Base-by-base conservation (phyloP, 306 rosid genomes). In the Lathyrus oleraceus region DNA sequence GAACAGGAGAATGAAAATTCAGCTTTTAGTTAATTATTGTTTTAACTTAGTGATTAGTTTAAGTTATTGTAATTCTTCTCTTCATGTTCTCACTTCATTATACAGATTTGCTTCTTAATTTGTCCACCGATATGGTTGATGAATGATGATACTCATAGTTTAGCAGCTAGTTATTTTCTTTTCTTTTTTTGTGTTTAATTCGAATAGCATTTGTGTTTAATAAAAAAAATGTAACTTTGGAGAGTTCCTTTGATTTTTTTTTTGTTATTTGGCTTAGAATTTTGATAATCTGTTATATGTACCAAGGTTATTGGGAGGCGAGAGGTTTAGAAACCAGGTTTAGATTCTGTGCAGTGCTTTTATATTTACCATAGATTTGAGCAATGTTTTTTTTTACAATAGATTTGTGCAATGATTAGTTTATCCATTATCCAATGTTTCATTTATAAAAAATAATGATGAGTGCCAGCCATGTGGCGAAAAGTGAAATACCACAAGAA, bases 201-300 rank as follows among this genome's bases (percentile, higher is more conserved):
- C 23, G 28, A 58, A 67, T 27, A 76, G 25, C 42, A 65, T 32
- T 58, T 69, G 76, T 79, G 51, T 19, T 27, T n/a, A 84, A 81
- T 78, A 61, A 81, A 80, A 30, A 61, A 81, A 66, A 43, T 61
- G 76, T 39, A 54, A 71, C 14, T 16, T 73, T 74, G 69, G n/a
- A 6, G n/a, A 6, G 12, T 21, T 53, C 9, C 32, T 21, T 52
- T 9, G 59, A 20, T 20, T 53, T 23, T 52, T 19, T 15, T 16
- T 8, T 17, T 10, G 28, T 25, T 19, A 9, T 19, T 32, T 32
- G 8, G 52, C 45, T 49, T 62, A 57, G 1, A 6, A 20, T 63
- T 53, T 61, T 60, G 32, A 28, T 65, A 39, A 36, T 60, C 71
- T 77, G 44, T 39, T 64, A 16, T 32, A 32, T 3, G 32, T 4